Base-by-base conservation (phyloP, 2,329 filamentous ascomycete genomes). In the Mycogone perniciosa region DNA sequence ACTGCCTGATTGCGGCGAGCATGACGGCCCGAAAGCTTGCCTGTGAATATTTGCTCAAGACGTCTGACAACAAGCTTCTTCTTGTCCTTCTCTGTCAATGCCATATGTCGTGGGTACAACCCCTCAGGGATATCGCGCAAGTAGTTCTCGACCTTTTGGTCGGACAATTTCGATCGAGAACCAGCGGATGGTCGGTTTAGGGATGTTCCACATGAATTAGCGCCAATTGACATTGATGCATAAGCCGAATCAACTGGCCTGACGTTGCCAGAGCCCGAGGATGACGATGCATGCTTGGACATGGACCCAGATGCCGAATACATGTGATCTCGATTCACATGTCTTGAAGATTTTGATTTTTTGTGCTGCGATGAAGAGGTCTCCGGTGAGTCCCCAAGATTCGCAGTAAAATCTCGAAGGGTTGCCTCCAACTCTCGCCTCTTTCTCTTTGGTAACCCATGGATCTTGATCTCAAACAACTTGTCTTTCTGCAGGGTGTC, bases 41-140 rank as follows among this genome's bases (percentile, higher is more conserved):
- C 89, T 0, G 88, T 89, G 55, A 93, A 95, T 1, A 95, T 75
- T 56, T 91, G 86, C 61, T 95, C 89, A 5, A 95, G 66, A 2
- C 87, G 79, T 48, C 81, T 78, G 2, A 92, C 89, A 0, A 92
- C 85, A 20, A 90, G 62, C 62, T 84, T 89, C 71, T 88, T 89
- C 70, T 82, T 89, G 5, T 86, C 79, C 56, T 81, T 84, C 10
- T 92, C 88, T 0, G 83, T 82, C 78, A 90, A 80, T 0, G 72
- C 64, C 27, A 76, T 71, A 40, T 78, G 75, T 8, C 78, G 77
- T 0, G 86, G 85, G 35, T 88, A 73, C 0, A 90, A 62, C 0
- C 84, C 83, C 55, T 82, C 77, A 0, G 86, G 86, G 5, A 90
- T 89, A 45, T 89, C 84, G 44, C 84, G 77, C 2, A 90, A 69